Evolutionary conservation across 805 yeast genomes (phyloP), one percentile per base, ranked within the genome.

Genomic region (Ogataea chonburiensis): DNA sequence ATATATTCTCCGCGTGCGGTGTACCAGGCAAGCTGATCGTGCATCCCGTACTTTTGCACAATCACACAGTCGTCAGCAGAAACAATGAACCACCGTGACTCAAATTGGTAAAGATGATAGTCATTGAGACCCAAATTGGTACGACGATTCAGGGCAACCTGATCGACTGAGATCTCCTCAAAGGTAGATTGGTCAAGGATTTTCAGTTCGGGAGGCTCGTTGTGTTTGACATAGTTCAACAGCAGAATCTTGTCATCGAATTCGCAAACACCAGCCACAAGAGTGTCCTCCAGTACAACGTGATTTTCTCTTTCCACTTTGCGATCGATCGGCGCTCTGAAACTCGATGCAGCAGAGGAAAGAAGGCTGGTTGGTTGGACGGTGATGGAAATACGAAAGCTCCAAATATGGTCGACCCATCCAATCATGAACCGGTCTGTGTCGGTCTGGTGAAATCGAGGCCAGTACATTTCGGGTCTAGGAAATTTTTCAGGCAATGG

Each of bases 381-480:
- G 2, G 45, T 11, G 3, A 37, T 6, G 2, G 45, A 40, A 3
- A 55, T 37, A 37, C 52, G 46, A 18, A 60, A 52, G 23, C 87
- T 61, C 94, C 95, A 89, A 3, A 91, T 67, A 45, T 79, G 73
- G 43, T 77, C 71, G 3, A 78, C 84, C 98, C 98, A 93, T 0
- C 89, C 95, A 17, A 93, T 70, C 1, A 85, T 59, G 8, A 87
- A 64, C 42, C 85, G 59, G 52, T 81, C 83, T 2, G 70, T 61
- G 49, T 81, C 94, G 0, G 81, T 77, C 36, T 71, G 70, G 38
- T 76, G 77, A 3, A 85, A 72, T 31, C 84, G 72, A 0, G 98
- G 97, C 79, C 93, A 80, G 50, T 82, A 86, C 23, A 89, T 60
- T 46, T 87, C 96, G 3, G 94, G 79, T 15, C 89, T 66, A 4